Evolutionary conservation across 257 asterid species (phyloP), one percentile per base, ranked within the genome.

Genomic region (Pogostemon cablin): DNA sequence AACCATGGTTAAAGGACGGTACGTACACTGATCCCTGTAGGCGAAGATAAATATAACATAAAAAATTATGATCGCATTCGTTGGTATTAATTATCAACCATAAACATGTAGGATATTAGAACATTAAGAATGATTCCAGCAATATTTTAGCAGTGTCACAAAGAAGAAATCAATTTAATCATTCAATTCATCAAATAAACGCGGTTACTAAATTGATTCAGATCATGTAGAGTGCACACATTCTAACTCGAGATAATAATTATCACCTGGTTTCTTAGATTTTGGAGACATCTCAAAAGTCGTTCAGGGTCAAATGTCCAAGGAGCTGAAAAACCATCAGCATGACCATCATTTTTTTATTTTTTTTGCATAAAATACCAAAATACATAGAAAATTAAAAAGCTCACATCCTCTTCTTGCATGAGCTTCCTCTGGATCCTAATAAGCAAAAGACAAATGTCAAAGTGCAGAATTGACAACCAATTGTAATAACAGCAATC

Each of bases 1-100:
- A 88, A 66, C 99, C 97, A 75, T 93, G 99, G 86, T 93, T 87
- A 72, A 93, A 93, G 40, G 97, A 89, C 68, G 99, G 97, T 75
- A 73, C 93, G 80, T 80, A 91, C 32, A 84, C 96, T 35, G 90
- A 87, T 76, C 99, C 97, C 97, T 93, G 81, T 15, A 46, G 37
- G 69, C 72, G 50, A 56, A 75, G 12, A 77, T 9, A 79, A 50
- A 44, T 44, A 43, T 68, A 43, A 63, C 37, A 57, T 7, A 32
- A 61, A 65, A 62, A 53, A 43, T 15, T 41, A 63, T 49, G 69
- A 55, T 40, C 34, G 58, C 49, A 44, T 55, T 32, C 41, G 43
- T 40, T 58, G 20, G 42, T 66, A 49, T 47, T 46, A 7, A 54
- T 50, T n/a, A 4, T 50, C 15, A 55, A 55, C n/a, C 15, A 46